These are phyloP conservation scores for Pseudogymnoascus sp. DNA, from an alignment of 2,329 filamentous ascomycete species.

Conservation along the genomic window DNA sequence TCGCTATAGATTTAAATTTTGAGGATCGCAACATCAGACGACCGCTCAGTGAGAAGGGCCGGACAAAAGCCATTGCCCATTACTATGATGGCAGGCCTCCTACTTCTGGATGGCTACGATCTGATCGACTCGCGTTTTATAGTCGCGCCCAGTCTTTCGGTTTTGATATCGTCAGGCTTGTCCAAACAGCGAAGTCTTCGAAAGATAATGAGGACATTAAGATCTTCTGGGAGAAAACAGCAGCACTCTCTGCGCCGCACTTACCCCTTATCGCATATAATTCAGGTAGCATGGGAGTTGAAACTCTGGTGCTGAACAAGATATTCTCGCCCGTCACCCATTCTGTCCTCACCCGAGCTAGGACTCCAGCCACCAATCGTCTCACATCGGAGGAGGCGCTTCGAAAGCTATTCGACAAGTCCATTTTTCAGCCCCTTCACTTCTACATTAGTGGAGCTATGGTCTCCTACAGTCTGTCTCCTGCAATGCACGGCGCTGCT, in stretches of 20 bases:
- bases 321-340: constrained; percentile 50
- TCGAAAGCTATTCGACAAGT: constrained; percentile 57
- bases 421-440: constrained; percentile 60
- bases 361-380: neutral
- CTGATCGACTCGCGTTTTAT: constrained; percentile 41
- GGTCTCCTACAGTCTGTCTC: constrained; percentile 65
- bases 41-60: constrained; percentile 41
- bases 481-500: constrained; percentile 69
- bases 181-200: constrained; percentile 40
- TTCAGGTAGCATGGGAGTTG: constrained; percentile 45
- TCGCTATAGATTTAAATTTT: constrained; percentile 54
- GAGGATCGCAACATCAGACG: constrained; percentile 37
- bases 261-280: constrained; percentile 44
- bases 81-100: constrained; percentile 32
- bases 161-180: constrained; percentile 50
- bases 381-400: constrained; percentile 45
- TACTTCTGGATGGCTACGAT: constrained; percentile 40
- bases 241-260: constrained; percentile 17
- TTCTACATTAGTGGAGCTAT: constrained; percentile 69
- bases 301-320: constrained; percentile 50
- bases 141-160: constrained; percentile 42
- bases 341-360: constrained; percentile 26
- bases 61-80: constrained; percentile 48
- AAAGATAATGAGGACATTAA: constrained; percentile 41
- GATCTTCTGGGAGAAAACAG: constrained; percentile 22